phyloP scores from a whole-genome alignment of 2,329 filamentous ascomycete genomes.

The Colletotrichum simmondsii region DNA sequence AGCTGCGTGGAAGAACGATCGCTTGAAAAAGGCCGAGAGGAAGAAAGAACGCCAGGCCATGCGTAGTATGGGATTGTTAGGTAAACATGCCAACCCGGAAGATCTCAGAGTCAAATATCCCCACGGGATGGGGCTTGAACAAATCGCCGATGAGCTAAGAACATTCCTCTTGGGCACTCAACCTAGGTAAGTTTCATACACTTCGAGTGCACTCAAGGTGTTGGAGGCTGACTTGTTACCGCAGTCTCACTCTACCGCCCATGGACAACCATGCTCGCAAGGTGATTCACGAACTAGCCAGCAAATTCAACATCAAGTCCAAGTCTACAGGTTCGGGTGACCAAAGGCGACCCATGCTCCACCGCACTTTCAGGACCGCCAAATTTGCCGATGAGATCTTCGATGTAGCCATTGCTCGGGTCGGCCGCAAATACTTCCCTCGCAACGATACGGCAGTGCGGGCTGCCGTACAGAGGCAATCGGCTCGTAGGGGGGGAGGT shows the following conservation, averaged over 20 bases:
- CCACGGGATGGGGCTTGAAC: constrained; percentile 75
- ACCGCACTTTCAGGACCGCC: constrained; percentile 76
- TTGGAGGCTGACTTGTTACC: background rate
- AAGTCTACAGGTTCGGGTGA: constrained; percentile 82
- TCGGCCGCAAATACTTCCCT: constrained; percentile 66
- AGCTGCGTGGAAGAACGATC: constrained; percentile 73
- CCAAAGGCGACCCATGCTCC: constrained; percentile 80
- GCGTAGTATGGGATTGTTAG: constrained; percentile 73
- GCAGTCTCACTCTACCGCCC: constrained; percentile 79
- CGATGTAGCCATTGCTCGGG: constrained; percentile 55
- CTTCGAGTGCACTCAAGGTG: background rate
- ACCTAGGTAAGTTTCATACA: constrained; percentile 12
- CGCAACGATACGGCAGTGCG: constrained; percentile 53
- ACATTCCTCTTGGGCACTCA: constrained; percentile 71
- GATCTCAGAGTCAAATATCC: constrained; percentile 78
- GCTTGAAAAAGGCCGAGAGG: constrained; percentile 75
- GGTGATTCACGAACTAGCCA: constrained; percentile 82
- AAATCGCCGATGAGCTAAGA: constrained; percentile 79
- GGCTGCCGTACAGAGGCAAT: constrained; percentile 15
- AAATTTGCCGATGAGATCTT: constrained; percentile 69
- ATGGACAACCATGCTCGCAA: constrained; percentile 85
- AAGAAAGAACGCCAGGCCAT: constrained; percentile 78
- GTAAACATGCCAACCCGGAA: constrained; percentile 64
- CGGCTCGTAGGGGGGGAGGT: constrained; percentile 26
- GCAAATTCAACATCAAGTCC: constrained; percentile 81